A percentile compares a stretch with the other conserved stretches of the same genome.
Conservation (phyloP, 1,139 yeast species). For the Diutina mesorugosa region DNA sequence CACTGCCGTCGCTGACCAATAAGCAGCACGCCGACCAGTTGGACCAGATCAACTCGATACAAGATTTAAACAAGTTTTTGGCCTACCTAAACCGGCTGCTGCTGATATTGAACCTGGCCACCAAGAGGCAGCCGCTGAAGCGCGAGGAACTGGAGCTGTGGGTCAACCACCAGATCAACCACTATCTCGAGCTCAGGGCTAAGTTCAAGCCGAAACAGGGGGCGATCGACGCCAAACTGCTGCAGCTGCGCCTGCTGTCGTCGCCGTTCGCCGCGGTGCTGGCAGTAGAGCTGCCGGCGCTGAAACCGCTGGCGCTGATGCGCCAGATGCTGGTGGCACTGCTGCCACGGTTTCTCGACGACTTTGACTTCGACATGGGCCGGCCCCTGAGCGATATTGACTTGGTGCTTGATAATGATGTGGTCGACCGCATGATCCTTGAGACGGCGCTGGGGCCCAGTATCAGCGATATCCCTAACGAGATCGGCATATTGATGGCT, state of each 20-base stretch:
- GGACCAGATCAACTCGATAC: constrained; percentile 28
- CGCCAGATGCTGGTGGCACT: background rate
- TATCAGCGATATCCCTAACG: background rate
- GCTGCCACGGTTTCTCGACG: background rate
- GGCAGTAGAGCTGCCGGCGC: background rate
- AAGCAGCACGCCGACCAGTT: background rate
- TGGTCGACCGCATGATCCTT: background rate
- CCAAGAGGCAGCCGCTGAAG: constrained; percentile 14
- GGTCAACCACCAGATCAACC: constrained; percentile 23
- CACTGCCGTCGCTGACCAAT: constrained; percentile 1
- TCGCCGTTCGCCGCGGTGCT: background rate
- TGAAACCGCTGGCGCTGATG: background rate
- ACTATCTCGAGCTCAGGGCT: constrained; percentile 18
- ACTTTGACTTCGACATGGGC: background rate
- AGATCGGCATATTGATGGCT: background rate
- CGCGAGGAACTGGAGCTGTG: constrained; percentile 8
- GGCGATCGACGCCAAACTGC: background rate
- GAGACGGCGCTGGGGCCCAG: background rate
- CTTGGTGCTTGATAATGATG: background rate
- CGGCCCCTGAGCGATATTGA: constrained; percentile 1
- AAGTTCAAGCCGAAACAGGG: constrained; percentile 5
- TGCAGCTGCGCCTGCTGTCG: background rate
- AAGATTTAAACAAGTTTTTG: constrained; percentile 30
- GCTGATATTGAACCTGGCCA: constrained; percentile 27
- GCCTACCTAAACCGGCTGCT: constrained; percentile 28